Evolutionary conservation across 2,329 filamentous ascomycete species (phyloP), one percentile per base, ranked within the genome.

Genomic region (Zalaria sp.): DNA sequence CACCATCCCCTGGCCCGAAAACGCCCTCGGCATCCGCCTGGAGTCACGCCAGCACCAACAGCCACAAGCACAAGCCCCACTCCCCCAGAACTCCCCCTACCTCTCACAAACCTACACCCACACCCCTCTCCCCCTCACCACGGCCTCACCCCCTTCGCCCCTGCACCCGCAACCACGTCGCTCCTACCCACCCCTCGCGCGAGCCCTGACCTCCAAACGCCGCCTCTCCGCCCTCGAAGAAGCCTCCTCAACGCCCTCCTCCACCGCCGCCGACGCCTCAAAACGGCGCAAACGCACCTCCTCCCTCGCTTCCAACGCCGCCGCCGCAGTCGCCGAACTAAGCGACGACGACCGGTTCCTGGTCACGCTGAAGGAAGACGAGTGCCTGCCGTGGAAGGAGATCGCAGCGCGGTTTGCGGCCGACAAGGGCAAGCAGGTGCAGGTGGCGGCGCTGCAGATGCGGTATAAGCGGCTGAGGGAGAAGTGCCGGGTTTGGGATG

Each of bases 301-400:
- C 39, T 18, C 31, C 37, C 3, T 10, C 37, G 25, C 27, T 38
- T 38, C 36, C 68, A 68, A 41, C 60, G 63, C 39, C 55, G 64
- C 34, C 64, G 64, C 47, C 57, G 63, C 27, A 66, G 47, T 54
- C 9, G 47, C 50, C n/a, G 56, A 58, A 8, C 55, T 60, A 5
- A 65, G 59, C 44, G 68, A 72, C 34, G 69, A 72, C 51, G 69
- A 73, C 44, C 59, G 60, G 36, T 53, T 71, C 18, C 62, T 73
- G 6, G 56, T 72, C 10, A 59, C 63, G 44, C 59, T 73, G 37
- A 72, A 71, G 43, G 68, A 72, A 44, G 67, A 71, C 38, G 67
- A 72, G 42, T 61, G 57, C 28, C 62, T 72, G 42, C 65, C 69
- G 0, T 73, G 69, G 70, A 73, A 73, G 51, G 69, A 72, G 43